Percentiles rank a stretch among this genome's conserved stretches.
Conservation (phyloP, 768 basidiomycete species). For the Hebeloma cylindrosporum region DNA sequence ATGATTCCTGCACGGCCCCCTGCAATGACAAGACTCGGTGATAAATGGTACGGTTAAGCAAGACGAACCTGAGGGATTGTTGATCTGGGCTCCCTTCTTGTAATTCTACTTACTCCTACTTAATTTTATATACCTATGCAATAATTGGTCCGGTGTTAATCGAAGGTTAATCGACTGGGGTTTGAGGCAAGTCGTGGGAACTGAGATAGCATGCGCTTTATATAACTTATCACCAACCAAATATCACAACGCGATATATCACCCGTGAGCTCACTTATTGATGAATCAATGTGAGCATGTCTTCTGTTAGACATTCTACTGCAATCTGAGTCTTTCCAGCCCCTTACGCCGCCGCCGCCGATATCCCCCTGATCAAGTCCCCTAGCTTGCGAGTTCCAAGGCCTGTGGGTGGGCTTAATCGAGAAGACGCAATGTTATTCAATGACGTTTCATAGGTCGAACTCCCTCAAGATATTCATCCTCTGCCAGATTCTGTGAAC, state of each 20-base stretch:
- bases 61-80: neutral
- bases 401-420: slow-evolving; percentile 48
- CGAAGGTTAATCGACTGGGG: too few relatives aligned
- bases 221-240: too few relatives aligned
- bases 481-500: slow-evolving; percentile 85
- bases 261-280: too few relatives aligned
- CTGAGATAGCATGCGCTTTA: neutral
- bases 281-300: slow-evolving; percentile 7
- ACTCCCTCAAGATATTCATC: slow-evolving; percentile 90
- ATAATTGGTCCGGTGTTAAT: too few relatives aligned
- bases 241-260: too few relatives aligned
- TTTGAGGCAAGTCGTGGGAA: too few relatives aligned
- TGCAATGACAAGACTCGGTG: slow-evolving; percentile 53
- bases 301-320: neutral
- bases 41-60: slow-evolving; percentile 71
- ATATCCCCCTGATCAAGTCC: slow-evolving; percentile 87
- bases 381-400: slow-evolving; percentile 86
- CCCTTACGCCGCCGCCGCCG: slow-evolving; percentile 75
- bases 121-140: neutral
- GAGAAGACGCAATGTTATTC: neutral
- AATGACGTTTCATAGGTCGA: slow-evolving; percentile 56
- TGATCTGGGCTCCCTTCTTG: neutral
- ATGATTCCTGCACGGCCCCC: slow-evolving; percentile 74
- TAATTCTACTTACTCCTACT: neutral
- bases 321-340: slow-evolving; percentile 36